Base-by-base conservation (phyloP, 768 basidiomycete species). In the Kwoniella bestiolae region DNA sequence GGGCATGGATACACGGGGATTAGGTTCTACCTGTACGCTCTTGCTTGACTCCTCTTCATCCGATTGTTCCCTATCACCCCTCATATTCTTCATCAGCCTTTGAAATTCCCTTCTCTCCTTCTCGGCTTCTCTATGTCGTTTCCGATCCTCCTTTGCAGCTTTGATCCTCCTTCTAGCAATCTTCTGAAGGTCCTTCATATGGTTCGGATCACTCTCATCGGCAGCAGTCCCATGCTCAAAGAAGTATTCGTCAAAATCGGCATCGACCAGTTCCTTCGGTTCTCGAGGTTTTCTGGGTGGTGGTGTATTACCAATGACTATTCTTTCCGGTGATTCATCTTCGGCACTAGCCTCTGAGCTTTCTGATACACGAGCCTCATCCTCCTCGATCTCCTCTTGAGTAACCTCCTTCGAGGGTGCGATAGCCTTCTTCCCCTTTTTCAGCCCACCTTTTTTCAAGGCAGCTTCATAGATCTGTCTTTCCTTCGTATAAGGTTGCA, bases 401-500 rank as follows among this genome's bases (percentile, higher is more conserved):
- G 64, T 64, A n/a, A 71, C 62, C 44, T 72, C 76, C 28, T 35
- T 55, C 16, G 66, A 50, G 5, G 55, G 63, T 1, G 67, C 71
- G 11, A 76, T 64, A 23, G 66, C 70, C 32, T 66, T 65, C 38
- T 68, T 72, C 8, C 63, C 72, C 45, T 70, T 70, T 26, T 72
- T 73, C 41, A 78, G 59, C 5, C 79, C 79, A 2, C 79, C 79
- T 56, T 70, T 67, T 1, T 76, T 68, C 16, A 80, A 57, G 5
- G 66, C 70, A n/a, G 78, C 75, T 49, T 71, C 71, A 63, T 80
- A 80, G 6, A 73, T 70, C 60, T 72, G 70, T 29, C 72, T 60
- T 52, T 80, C 79, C 34, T 68, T 67, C 5, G 78, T 79, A 55
- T 80, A 80, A 2, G 79, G 79, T 52, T 80, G 79, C 1, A 80